Evolutionary conservation across 192 early-diverging fungal species (phyloP).

Genomic region (Diversispora epigaea): DNA sequence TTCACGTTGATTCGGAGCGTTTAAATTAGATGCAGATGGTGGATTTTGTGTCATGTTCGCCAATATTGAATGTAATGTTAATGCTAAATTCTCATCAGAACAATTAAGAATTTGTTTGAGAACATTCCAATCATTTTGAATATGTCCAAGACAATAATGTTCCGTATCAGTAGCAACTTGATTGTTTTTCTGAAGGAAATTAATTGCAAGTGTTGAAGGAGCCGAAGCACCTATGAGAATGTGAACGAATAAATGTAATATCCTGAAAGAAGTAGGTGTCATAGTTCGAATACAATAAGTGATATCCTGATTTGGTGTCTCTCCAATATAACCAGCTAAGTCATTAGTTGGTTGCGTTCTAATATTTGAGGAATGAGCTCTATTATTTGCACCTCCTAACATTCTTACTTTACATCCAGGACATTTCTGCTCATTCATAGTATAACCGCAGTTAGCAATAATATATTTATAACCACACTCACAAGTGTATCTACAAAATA

Average conservation of each 20-base stretch:
- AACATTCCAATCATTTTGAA: slow-evolving; percentile 22
- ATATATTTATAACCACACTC: slow-evolving; percentile 30
- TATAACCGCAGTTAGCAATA: slow-evolving; percentile 13
- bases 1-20: background rate
- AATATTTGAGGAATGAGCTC: background rate
- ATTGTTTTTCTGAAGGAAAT: background rate
- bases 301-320: background rate
- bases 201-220: background rate
- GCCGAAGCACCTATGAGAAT: slow-evolving; percentile 1
- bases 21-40: background rate
- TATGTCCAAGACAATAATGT: slow-evolving; percentile 14
- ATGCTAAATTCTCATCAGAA: slow-evolving; percentile 16
- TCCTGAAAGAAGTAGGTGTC: slow-evolving; percentile 1
- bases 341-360: slow-evolving; percentile 2
- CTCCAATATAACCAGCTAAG: slow-evolving; percentile 18
- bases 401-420: background rate
- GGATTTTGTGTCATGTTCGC: background rate
- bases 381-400: background rate
- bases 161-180: background rate
- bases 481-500: slow-evolving; percentile 25
- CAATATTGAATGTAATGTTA: slow-evolving; percentile 13
- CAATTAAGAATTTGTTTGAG: slow-evolving; percentile 10
- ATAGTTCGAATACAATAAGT: background rate
- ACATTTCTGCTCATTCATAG: background rate
- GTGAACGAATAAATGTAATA: slow-evolving; percentile 31